Conservation (phyloP, 441 rosid species). For the Syzygium syzygioides region DNA sequence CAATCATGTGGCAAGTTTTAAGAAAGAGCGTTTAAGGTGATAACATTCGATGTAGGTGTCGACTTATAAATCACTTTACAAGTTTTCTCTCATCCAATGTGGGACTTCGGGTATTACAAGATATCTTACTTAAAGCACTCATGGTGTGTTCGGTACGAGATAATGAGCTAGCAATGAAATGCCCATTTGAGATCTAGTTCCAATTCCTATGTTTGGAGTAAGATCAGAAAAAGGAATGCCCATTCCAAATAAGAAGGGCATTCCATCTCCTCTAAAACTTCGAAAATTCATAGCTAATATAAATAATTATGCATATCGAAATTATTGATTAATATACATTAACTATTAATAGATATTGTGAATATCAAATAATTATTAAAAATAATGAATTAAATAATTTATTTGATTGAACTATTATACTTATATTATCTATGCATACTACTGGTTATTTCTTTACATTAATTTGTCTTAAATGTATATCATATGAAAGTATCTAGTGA, state of each 20-base stretch:
- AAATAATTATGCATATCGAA: not conserved
- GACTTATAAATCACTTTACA: not conserved
- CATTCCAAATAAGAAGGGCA: not conserved
- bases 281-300: not conserved
- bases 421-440: not conserved
- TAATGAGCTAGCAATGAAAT: not conserved
- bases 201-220: not conserved
- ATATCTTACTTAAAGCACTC: not conserved
- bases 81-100: not conserved
- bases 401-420: not conserved
- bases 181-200: not conserved
- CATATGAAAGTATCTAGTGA: not conserved
- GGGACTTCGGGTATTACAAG: not conserved
- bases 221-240: not conserved
- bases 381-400: not conserved
- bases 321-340: not conserved
- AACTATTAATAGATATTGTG: not conserved
- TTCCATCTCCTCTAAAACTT: too few species aligned
- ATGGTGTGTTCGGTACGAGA: not conserved
- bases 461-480: not conserved
- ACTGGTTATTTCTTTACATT: not conserved
- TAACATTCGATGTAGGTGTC: not conserved
- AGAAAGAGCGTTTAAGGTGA: not conserved
- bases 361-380: not conserved
- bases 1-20: not conserved